phyloP scores from a whole-genome alignment of 108 stramenopile genomes.

The Cyclotella atomus region DNA sequence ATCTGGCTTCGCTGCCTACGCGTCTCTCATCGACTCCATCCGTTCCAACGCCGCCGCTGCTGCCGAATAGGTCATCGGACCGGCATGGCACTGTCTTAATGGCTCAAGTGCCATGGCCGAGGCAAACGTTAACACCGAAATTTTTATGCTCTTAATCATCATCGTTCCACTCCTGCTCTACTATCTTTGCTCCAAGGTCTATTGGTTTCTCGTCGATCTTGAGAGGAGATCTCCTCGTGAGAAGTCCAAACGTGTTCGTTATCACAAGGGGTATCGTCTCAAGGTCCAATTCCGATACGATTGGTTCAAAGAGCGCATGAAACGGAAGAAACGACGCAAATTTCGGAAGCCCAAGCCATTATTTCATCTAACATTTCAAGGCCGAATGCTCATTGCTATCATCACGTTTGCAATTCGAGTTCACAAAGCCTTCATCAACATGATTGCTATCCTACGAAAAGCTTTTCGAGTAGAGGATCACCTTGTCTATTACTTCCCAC shows the following conservation, averaged over 20 bases:
- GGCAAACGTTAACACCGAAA: background rate
- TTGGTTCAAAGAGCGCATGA: slow-evolving; percentile 12
- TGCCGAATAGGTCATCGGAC: background rate
- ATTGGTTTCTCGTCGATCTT: no score
- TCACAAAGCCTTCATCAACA: background rate
- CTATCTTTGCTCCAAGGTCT: background rate
- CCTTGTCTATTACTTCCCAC: background rate
- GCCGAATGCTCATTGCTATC: background rate
- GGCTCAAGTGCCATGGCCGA: slow-evolving; percentile 12
- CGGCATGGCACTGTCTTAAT: slow-evolving; percentile 16
- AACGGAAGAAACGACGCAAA: background rate
- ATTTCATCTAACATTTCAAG: background rate
- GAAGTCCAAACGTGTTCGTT: background rate
- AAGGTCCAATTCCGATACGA: background rate
- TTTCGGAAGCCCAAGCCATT: slow-evolving; percentile 3
- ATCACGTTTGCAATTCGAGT: background rate
- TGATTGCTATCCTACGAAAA: background rate
- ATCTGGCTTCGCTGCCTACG: background rate
- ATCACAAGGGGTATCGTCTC: background rate
- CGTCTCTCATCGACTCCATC: background rate
- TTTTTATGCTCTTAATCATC: background rate
- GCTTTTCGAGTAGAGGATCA: background rate
- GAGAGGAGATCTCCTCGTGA: background rate
- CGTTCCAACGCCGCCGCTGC: background rate
- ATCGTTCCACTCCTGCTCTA: background rate